Evolutionary conservation across 805 yeast species (phyloP), one percentile per base, ranked within the genome.

Genomic region (Candida verbasci): DNA sequence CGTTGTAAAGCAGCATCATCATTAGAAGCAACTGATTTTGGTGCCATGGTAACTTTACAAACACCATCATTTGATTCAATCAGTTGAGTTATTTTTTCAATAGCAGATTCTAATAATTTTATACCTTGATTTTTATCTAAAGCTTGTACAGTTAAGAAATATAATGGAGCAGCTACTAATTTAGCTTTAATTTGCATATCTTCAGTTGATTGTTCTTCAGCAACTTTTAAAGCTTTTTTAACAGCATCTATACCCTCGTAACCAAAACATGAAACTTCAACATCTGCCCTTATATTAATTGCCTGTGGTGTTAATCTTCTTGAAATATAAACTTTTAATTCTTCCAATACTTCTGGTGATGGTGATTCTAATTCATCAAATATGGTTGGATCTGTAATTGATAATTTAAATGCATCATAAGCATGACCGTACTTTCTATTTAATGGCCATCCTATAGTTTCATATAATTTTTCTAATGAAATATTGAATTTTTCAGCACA

Each of bases 211-310:
- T 84, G 65, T 7, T 70, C 76, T 69, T 91, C 97, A 38, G 96
- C 97, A 17, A 89, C 84, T 46, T 74, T 70, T 47, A 93, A 76
- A 17, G 98, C 95, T 40, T 72, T 73, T 65, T 89, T 91, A 57
- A 93, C 89, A 47, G 98, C 98, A 59, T 89, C 96, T 49, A 93
- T 87, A 61, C 98, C 98, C 63, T 93, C 97, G 64, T 93, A 93
- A 43, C 89, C 75, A 69, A 91, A 93, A 62, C 98, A 93, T 10
- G 97, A 87, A 29, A 93, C 97, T 65, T 91, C 97, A 33, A 93
- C 84, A 61, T 93, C 97, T n/a, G 98, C 96, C 66, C 98, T 84
- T 56, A 94, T 84, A 70, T 91, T 93, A 51, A 88, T 88, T 26
- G 97, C 96, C 69, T 89, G 97, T 44, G 98, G 98, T 24, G 98